These are phyloP conservation scores for Coemansia sp. DNA, from an alignment of 371 early-diverging fungal genomes.

Conservation along the genomic window DNA sequence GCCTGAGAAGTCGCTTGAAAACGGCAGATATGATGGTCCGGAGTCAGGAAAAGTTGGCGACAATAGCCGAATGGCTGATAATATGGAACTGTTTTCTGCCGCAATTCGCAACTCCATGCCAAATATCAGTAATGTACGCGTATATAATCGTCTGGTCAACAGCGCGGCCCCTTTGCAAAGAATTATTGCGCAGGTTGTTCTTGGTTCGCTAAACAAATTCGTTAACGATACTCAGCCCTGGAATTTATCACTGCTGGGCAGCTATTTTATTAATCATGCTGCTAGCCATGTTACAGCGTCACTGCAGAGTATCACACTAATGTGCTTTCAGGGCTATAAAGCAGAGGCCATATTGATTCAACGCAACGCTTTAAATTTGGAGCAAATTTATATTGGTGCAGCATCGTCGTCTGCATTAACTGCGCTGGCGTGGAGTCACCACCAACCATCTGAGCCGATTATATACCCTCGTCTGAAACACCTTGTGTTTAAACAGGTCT, in stretches of 20 bases:
- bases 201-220: background rate
- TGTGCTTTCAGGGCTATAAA: background rate
- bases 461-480: background rate
- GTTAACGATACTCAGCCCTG: background rate
- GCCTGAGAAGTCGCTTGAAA: background rate
- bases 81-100: background rate
- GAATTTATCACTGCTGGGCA: background rate
- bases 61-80: background rate
- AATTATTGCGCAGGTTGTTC: background rate
- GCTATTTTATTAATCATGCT: too few relatives aligned
- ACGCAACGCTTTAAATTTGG: background rate
- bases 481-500: background rate
- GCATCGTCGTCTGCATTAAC: too few relatives aligned
- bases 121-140: background rate
- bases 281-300: background rate
- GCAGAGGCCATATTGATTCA: background rate
- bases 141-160: background rate
- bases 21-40: background rate
- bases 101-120: background rate
- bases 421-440: background rate
- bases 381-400: background rate
- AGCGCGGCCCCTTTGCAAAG: background rate
- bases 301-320: background rate
- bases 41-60: background rate
- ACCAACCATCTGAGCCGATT: background rate